Conservation (phyloP, 768 basidiomycete genomes). For the Baorangia bicolor region DNA sequence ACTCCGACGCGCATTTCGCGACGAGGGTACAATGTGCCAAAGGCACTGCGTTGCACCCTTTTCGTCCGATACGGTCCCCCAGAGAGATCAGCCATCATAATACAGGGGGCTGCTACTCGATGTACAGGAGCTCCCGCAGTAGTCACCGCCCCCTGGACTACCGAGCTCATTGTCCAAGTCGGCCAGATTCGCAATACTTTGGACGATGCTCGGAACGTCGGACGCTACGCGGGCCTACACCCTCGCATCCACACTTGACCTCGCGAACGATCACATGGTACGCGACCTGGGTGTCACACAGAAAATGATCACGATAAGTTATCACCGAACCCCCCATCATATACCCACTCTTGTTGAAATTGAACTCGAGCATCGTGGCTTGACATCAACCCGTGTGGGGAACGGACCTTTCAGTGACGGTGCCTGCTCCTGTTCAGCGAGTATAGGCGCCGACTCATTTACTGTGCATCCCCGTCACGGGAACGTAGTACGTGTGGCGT, state of each 20-base stretch:
- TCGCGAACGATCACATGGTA: neutral
- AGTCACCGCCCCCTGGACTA: neutral
- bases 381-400: neutral
- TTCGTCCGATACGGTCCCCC: neutral
- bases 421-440: neutral
- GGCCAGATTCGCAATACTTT: neutral
- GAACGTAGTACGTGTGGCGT: neutral
- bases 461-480: neutral
- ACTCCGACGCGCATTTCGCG: neutral
- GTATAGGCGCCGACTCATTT: neutral
- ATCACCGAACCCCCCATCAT: neutral
- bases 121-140: neutral
- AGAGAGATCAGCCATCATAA: neutral
- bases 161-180: too few relatives aligned
- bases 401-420: neutral
- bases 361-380: neutral
- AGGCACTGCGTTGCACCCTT: neutral
- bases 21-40: neutral
- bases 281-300: neutral
- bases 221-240: neutral
- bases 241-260: too few relatives aligned
- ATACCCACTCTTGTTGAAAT: neutral
- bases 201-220: neutral
- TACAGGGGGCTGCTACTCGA: neutral
- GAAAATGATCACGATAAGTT: neutral